Evolutionary conservation across 352 stramenopile species (phyloP), one percentile per base, ranked within the genome.

Genomic region (Elongisporangium anandrum): DNA sequence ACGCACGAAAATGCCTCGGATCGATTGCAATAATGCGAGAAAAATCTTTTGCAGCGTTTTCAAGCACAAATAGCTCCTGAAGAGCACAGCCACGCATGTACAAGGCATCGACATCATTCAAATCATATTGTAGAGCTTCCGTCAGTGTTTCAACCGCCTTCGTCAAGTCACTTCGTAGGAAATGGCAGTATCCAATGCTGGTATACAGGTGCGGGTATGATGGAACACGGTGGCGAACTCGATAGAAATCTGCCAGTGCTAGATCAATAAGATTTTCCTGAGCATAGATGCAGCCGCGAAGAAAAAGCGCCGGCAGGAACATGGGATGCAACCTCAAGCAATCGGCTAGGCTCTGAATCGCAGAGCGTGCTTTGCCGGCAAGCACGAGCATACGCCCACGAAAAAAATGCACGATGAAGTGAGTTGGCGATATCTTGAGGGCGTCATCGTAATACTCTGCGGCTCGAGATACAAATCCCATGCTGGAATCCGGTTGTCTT

Each of bases 181-280:
- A 75, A 38, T 88, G 77, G 54, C 78, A 88, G 39, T 72, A 84
- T 0, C 75, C 78, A 3, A 88, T 88, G 49, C 57, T 79, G 10
- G 71, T 74, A 38, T 84, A 69, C 23, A 88, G 41, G 15, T 75
- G 62, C 3, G 69, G 78, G 22, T 88, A 88, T 48, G 64, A 59
- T 4, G 71, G 58, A 10, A 68, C 65, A 16, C 72, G 73, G 59
- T 83, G 73, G 5, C 75, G 74, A 1, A 86, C 72, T 2, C 71
- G 68, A 34, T 83, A 79, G 19, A 83, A 82, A 54, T 86, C 78
- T 0, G 75, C 73, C 12, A 88, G 70, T 4, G 73, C 78, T 22
- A 88, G 54, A 4, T 79, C 67, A 1, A 79, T 69, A 16, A 86
- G 39, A 19, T 77, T 67, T 41, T 88, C 63, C 50, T 86, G 75